Conservation (phyloP, 495 filamentous ascomycete species). For the Trichodelitschia bisporula region DNA sequence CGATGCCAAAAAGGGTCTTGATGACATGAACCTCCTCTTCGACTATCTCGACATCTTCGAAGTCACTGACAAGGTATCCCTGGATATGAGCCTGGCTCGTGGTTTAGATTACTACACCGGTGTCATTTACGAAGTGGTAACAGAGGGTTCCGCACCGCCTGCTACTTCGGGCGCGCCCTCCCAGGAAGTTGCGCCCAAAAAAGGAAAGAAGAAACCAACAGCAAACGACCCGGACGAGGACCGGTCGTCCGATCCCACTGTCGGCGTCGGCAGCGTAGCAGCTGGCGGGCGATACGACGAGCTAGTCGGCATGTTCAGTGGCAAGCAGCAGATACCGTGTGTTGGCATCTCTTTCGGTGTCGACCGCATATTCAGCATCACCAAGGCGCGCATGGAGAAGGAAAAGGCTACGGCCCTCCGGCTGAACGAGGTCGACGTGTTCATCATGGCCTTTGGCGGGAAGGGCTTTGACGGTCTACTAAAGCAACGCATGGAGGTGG, state of each 20-base stretch:
- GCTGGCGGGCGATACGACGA: slow-evolving; percentile 87
- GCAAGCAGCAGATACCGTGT: slow-evolving; percentile 67
- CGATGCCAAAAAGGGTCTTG: slow-evolving; percentile 49
- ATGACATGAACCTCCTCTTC: slow-evolving; percentile 62
- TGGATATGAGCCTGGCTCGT: slow-evolving; percentile 64
- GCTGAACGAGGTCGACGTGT: slow-evolving; percentile 60
- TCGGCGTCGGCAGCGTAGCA: slow-evolving; percentile 69
- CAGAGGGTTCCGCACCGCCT: slow-evolving; percentile 55
- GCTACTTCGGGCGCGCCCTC: slow-evolving; percentile 9
- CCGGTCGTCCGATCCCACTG: slow-evolving; percentile 53
- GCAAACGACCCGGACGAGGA: slow-evolving; percentile 34
- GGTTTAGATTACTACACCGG: slow-evolving; percentile 90
- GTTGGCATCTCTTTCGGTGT: slow-evolving; percentile 90
- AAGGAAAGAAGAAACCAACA: slow-evolving; percentile 26
- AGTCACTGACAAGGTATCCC: slow-evolving; percentile 43
- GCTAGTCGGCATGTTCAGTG: slow-evolving; percentile 76
- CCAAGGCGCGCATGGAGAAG: slow-evolving; percentile 44
- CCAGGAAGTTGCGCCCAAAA: slow-evolving; percentile 18
- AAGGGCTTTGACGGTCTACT: slow-evolving; percentile 66
- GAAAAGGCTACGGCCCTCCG: slow-evolving; percentile 26
- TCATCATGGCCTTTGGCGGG: slow-evolving; percentile 80
- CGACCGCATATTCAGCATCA: slow-evolving; percentile 85
- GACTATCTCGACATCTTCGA: slow-evolving; percentile 56
- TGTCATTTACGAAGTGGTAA: slow-evolving; percentile 78
- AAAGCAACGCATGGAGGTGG: slow-evolving; percentile 55